Percentiles rank a stretch among this genome's conserved stretches.
phyloP scores from a whole-genome alignment of 805 yeast species.

The Yamadazyma insecticola region DNA sequence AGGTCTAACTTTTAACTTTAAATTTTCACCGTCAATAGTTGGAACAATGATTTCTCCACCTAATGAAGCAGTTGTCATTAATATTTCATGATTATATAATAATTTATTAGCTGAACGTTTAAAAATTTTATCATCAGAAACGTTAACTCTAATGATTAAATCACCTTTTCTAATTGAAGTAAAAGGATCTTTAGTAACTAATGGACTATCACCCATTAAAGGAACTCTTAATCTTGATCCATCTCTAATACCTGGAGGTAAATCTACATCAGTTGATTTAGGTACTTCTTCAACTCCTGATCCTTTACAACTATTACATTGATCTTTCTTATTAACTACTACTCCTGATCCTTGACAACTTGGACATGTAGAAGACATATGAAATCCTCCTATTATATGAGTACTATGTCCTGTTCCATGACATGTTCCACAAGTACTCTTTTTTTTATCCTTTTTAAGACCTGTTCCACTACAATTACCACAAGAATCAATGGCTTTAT shows the following conservation, averaged over 20 bases:
- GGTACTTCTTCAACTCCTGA: conserved; percentile 71
- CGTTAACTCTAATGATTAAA: conserved; percentile 74
- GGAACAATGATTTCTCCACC: conserved; percentile 94
- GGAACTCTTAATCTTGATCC: conserved; percentile 81
- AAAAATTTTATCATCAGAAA: conserved; percentile 70
- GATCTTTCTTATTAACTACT: conserved; percentile 57
- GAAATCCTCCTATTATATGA: conserved; percentile 90
- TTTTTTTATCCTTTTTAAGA: conserved; percentile 66
- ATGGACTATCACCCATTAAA: conserved; percentile 89
- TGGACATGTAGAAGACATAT: conserved; percentile 90
- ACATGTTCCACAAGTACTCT: conserved; percentile 78
- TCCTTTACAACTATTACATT: conserved; percentile 81
- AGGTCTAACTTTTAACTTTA: conserved; percentile 74
- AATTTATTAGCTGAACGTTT: conserved; percentile 64
- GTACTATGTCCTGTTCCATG: conserved; percentile 91
- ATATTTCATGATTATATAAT: conserved; percentile 59
- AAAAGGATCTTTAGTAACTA: conserved; percentile 65
- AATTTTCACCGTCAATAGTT: conserved; percentile 72
- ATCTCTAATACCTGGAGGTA: conserved; percentile 86
- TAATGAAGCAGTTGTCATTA: conserved; percentile 93
- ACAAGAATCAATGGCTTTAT: conserved; percentile 74
- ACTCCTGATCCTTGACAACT: conserved; percentile 90
- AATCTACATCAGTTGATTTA: conserved; percentile 72
- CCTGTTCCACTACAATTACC: conserved; percentile 82
- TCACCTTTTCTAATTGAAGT: conserved; percentile 78